Base-by-base conservation (phyloP, 495 filamentous ascomycete species). In the Penicillium macrosclerotiorum region DNA sequence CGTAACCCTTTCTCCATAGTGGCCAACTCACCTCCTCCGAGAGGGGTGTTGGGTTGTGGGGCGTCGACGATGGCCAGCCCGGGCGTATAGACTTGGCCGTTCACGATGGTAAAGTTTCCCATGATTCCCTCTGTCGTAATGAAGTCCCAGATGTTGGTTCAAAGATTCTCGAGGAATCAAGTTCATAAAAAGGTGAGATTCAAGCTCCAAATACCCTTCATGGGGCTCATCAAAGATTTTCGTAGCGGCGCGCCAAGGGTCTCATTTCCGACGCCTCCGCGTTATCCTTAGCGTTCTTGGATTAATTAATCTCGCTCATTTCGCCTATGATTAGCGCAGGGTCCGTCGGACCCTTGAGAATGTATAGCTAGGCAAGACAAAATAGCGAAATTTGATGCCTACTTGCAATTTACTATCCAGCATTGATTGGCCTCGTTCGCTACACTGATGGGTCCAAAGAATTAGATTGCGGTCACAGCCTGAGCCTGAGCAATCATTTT, bases 21-120 rank as follows among this genome's bases (percentile, higher is more conserved):
- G 11, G 36, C 52, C 17, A 20, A 70, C 74, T 51, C 57, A 79
- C 81, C 76, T 64, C 82, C 83, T 35, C 83, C 83, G 27, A 84
- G 58, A 5, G 83, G 82, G 5, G 82, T 85, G 38, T 78, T 75
- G 24, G 83, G 83, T 54, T 87, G 82, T 9, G 82, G 83, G 34
- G 80, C 69, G 62, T 84, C 75, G 14, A 86, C 56, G 42, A 86
- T 75, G 8, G 74, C 81, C 48, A 84, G 67, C 3, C 82, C 81
- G 8, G 82, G 82, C 2, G 81, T 86, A 48, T 71, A 83, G 44
- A 84, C 74, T 53, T 84, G 81, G 22, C 81, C 80, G 36, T 74
- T 75, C 7, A 80, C 64, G 24, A 79, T 67, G 12, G 71, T 75
- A 44, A 82, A 78, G 55, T 60, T 51, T n/a, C 32, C 46, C 56